Evolutionary conservation across 2,329 filamentous ascomycete genomes (phyloP).

Genomic region (Magnaporthiopsis incrustans): DNA sequence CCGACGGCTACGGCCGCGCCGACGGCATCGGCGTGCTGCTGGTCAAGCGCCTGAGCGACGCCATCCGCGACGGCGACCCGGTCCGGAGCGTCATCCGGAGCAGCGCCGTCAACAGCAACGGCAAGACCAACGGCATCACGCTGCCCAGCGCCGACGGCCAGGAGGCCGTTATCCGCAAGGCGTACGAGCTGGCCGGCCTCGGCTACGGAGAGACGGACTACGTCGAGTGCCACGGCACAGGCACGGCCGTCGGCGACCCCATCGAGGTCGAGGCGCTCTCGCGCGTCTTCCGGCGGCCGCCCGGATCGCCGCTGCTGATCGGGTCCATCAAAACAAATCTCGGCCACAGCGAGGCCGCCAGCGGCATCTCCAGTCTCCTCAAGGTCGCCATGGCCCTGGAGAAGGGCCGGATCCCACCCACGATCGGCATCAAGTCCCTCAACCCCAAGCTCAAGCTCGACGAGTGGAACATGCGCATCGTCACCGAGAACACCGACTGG

Average conservation of each 20-base stretch:
- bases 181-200: constrained; percentile 31
- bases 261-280: constrained; percentile 37
- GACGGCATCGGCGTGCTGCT: constrained; percentile 49
- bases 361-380: constrained; percentile 20
- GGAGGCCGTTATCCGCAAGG: constrained; percentile 31
- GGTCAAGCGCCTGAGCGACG: constrained; percentile 48
- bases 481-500: not conserved
- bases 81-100: constrained; percentile 43
- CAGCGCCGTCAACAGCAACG: constrained; percentile 47
- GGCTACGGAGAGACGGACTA: constrained; percentile 19
- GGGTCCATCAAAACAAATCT: constrained; percentile 30
- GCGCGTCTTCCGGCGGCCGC: constrained; percentile 6
- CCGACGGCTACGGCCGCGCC: constrained; percentile 51
- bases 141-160: constrained; percentile 45
- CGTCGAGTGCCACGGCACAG: constrained; percentile 48
- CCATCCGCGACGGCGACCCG: constrained; percentile 45
- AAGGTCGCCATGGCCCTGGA: constrained; percentile 19
- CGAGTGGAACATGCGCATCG: constrained; percentile 10
- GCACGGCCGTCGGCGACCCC: constrained; percentile 45
- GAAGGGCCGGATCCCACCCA: constrained; percentile 16
- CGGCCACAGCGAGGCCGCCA: constrained; percentile 43
- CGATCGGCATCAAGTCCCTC: constrained; percentile 12
- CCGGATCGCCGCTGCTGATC: constrained; percentile 17
- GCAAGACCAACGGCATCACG: constrained; percentile 47
- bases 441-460: constrained; percentile 20